Percentiles rank a stretch among this genome's conserved stretches.
phyloP scores from a whole-genome alignment of 257 asterid genomes.

The Plantago ovata region DNA sequence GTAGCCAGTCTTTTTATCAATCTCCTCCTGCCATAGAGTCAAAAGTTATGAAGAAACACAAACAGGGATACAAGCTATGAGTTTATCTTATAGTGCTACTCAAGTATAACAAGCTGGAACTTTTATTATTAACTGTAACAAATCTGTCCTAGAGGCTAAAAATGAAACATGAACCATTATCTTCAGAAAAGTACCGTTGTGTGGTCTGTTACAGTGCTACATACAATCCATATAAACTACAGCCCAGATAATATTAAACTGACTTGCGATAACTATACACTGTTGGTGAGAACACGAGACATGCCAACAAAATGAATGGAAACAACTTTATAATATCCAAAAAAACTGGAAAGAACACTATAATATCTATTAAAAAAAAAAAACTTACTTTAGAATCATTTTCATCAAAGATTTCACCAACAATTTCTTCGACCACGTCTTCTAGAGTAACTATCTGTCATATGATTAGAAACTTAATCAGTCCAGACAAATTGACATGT shows the following conservation, averaged over 20 bases:
- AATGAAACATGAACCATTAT: slow-evolving; percentile 3
- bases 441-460: slow-evolving; percentile 95
- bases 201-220: too few species aligned
- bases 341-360: too few species aligned
- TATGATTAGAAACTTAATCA: slow-evolving; percentile 16
- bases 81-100: slow-evolving; percentile 8
- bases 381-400: slow-evolving; percentile 91
- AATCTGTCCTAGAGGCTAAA: slow-evolving; percentile 5
- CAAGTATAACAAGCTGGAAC: background rate
- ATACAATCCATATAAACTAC: too few species aligned
- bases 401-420: slow-evolving; percentile 98
- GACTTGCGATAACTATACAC: too few species aligned
- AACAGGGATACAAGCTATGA: background rate
- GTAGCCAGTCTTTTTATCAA: slow-evolving; percentile 95
- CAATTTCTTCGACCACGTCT: slow-evolving; percentile 98
- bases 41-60: slow-evolving; percentile 15
- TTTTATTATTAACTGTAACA: slow-evolving; percentile 1
- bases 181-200: background rate
- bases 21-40: slow-evolving; percentile 71
- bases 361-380: too few species aligned
- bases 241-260: too few species aligned
- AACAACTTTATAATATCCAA: too few species aligned
- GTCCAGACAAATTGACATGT: slow-evolving; percentile 16
- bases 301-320: slow-evolving; percentile 1
- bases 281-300: background rate